Evolutionary conservation across 306 rosid genomes (phyloP), one percentile per base, ranked within the genome.

Genomic region (Quercus robur): DNA sequence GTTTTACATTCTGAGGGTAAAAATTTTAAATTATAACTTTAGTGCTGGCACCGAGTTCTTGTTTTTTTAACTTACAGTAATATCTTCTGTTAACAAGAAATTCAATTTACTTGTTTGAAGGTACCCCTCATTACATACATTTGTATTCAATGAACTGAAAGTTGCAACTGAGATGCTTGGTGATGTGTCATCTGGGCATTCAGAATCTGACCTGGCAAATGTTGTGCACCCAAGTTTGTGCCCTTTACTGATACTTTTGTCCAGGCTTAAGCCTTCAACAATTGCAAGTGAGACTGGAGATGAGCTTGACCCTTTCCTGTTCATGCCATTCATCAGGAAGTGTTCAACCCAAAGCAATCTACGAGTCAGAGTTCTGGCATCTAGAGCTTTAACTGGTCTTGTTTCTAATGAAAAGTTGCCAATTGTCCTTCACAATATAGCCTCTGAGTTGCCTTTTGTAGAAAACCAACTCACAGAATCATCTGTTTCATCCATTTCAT

Each of bases 161-260:
- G 92, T 87, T 82, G 99, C 98, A 28, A 90, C 96, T 1, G 89
- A 86, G 78, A 81, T 82, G 81, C 92, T 95, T 79, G 90, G 83
- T 67, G 88, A 84, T 68, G 82, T 84, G 62, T 80, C 86, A 55
- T 87, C 91, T 73, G 90, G 84, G 81, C 70, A 77, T 77, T 83
- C 87, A 63, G 89, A 83, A 82, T 85, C 84, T 77, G 84, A 80
- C 85, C 77, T 81, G 74, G 94, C 92, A 84, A 91, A 86, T 77
- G 87, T 85, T 84, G 91, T 95, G 87, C 99, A 95, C 86, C 98
- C 99, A 66, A 95, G 99, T 83, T 81, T 95, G 92, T 95, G 86
- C 83, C 99, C 99, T n/a, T 83, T 93, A 73, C 87, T 95, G 68
- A 95, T 93, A 78, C 91, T 95, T 77, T 82, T 95, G 74, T 90